phyloP scores from a whole-genome alignment of 148 eudicot species.

The Limonium bicolor region DNA sequence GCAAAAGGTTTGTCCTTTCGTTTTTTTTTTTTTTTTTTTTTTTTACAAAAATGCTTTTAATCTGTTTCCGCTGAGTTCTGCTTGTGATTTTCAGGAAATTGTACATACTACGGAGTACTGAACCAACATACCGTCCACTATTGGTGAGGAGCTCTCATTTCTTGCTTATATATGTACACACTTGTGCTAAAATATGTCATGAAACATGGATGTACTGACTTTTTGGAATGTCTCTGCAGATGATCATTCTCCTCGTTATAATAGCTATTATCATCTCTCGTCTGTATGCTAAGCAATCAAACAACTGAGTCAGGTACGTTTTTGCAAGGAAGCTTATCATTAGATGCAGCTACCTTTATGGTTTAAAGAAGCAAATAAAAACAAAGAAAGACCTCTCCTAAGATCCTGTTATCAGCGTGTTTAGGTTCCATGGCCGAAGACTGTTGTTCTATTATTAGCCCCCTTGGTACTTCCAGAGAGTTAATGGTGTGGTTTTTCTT shows the following conservation, averaged over 20 bases:
- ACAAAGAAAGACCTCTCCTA: too few relatives aligned
- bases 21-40: neutral
- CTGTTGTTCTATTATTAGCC: too few relatives aligned
- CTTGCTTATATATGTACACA: neutral
- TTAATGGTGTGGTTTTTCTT: too few relatives aligned
- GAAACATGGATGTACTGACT: neutral
- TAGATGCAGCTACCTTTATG: too few relatives aligned
- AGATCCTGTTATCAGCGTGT: too few relatives aligned
- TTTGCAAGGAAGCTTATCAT: too few relatives aligned
- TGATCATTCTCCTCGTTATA: constrained; percentile 1
- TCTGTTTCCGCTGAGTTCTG: neutral
- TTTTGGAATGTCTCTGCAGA: neutral
- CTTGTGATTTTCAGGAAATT: neutral
- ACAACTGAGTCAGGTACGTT: constrained; percentile 1
- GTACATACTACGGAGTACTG: neutral
- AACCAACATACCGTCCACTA: constrained; percentile 1
- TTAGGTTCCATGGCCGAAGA: too few relatives aligned
- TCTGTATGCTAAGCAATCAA: neutral
- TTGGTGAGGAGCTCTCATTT: neutral
- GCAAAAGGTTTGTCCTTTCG: constrained; percentile 30
- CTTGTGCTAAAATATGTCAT: neutral
- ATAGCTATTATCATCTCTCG: neutral
- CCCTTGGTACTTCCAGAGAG: too few relatives aligned
- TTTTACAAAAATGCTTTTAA: neutral
- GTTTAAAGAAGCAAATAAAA: too few relatives aligned